phyloP scores from a whole-genome alignment of 1,139 yeast genomes.

The Yamadazyma buinensis region DNA sequence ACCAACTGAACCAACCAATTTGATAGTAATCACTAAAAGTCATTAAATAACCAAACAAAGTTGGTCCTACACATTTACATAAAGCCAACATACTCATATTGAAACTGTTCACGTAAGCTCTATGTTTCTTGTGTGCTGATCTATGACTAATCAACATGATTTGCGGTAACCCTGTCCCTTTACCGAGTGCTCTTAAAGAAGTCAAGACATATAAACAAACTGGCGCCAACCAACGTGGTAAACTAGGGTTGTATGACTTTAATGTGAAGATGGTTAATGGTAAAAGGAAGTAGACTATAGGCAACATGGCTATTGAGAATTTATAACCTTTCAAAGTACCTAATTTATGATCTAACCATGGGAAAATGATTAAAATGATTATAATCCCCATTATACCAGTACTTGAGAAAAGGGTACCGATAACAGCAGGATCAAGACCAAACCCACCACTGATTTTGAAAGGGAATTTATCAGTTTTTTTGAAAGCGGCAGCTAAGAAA shows the following conservation, averaged over 20 bases:
- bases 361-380: slow-evolving; percentile 49
- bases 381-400: slow-evolving; percentile 56
- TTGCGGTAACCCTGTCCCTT: slow-evolving; percentile 16
- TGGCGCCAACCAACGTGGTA: slow-evolving; percentile 25
- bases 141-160: slow-evolving; percentile 39
- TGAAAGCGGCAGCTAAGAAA: slow-evolving; percentile 45
- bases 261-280: slow-evolving; percentile 49
- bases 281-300: slow-evolving; percentile 44
- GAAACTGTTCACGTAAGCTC: slow-evolving; percentile 49
- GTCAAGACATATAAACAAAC: slow-evolving; percentile 18
- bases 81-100: slow-evolving; percentile 48
- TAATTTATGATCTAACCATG: slow-evolving; percentile 48
- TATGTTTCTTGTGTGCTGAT: slow-evolving; percentile 43
- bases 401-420: slow-evolving; percentile 51
- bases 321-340: slow-evolving; percentile 45
- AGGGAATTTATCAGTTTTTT: slow-evolving; percentile 31
- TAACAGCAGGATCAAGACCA: slow-evolving; percentile 35
- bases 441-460: slow-evolving; percentile 24
- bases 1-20: slow-evolving; percentile 52
- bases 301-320: slow-evolving; percentile 38
- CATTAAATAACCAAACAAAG: slow-evolving; percentile 55
- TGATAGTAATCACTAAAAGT: slow-evolving; percentile 38
- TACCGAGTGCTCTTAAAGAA: slow-evolving; percentile 34
- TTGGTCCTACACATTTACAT: slow-evolving; percentile 57
- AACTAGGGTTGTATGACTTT: slow-evolving; percentile 21